phyloP scores from a whole-genome alignment of 129 eudicot species.

The Deinandra increscens region DNA sequence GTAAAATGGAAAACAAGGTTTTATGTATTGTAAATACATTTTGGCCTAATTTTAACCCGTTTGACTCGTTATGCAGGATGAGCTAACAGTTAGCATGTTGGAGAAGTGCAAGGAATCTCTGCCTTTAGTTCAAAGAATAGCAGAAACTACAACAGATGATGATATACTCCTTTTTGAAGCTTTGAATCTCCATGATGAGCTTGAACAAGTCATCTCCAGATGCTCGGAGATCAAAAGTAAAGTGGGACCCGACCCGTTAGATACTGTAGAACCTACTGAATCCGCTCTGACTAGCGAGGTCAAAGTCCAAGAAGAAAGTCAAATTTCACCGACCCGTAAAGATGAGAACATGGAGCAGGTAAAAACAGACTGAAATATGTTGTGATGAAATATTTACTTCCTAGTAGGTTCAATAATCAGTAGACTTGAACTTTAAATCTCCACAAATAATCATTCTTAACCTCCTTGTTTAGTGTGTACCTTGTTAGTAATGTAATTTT shows the following conservation, averaged over 20 bases:
- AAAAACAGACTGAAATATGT: constrained; percentile 6
- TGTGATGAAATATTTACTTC: neutral
- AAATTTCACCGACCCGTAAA: neutral
- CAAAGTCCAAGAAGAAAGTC: constrained; percentile 29
- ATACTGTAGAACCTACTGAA: neutral
- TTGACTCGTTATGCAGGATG: constrained; percentile 54
- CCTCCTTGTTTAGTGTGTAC: constrained; percentile 11
- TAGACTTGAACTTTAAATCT: constrained; percentile 18
- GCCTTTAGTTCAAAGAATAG: constrained; percentile 72
- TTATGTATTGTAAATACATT: neutral
- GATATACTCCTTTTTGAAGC: constrained; percentile 87
- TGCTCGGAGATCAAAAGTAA: constrained; percentile 53
- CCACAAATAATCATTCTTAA: constrained; percentile 3
- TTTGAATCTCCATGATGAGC: constrained; percentile 81
- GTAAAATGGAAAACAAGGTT: neutral
- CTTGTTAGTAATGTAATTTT: constrained; percentile 17
- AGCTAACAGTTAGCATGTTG: constrained; percentile 71
- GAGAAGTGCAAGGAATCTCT: constrained; percentile 84
- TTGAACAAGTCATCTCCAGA: constrained; percentile 59
- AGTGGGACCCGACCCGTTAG: constrained; percentile 22
- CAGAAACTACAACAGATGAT: constrained; percentile 72
- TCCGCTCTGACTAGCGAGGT: constrained; percentile 4
- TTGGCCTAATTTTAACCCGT: neutral
- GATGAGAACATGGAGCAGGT: constrained; percentile 17
- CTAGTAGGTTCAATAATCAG: constrained; percentile 5